phyloP scores from a whole-genome alignment of 306 rosid species.

The Cicer bijugum region DNA sequence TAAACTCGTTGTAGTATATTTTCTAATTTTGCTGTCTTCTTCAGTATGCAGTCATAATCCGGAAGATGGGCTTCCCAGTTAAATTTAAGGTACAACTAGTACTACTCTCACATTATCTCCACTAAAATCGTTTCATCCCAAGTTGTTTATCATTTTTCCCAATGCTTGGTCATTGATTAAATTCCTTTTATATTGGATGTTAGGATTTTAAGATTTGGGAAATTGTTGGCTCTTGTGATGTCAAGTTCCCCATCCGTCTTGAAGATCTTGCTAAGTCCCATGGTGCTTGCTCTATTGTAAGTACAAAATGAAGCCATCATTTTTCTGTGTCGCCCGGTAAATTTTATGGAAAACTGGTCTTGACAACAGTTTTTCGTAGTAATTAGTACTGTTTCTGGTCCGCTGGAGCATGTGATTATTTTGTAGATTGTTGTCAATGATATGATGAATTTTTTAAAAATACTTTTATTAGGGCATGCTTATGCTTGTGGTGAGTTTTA shows the following conservation, averaged over 20 bases:
- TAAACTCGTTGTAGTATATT: slow-evolving; percentile 7
- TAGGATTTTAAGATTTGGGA: slow-evolving; percentile 82
- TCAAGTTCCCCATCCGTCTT: slow-evolving; percentile 84
- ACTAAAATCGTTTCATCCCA: slow-evolving; percentile 11
- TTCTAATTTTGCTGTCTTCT: slow-evolving; percentile 41
- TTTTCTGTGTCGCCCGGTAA: slow-evolving; percentile 5
- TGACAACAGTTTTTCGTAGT: neutral
- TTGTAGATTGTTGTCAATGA: neutral
- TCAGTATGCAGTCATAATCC: slow-evolving; percentile 90
- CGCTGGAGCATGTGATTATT: neutral
- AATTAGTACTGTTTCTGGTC: neutral
- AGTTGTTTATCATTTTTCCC: slow-evolving; percentile 11
- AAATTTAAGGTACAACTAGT: slow-evolving; percentile 67
- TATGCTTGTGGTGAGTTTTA: slow-evolving; percentile 2
- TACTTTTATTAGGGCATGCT: neutral
- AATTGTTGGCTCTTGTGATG: slow-evolving; percentile 86
- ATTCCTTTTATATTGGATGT: slow-evolving; percentile 30
- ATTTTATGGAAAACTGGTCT: neutral
- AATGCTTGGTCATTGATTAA: slow-evolving; percentile 7
- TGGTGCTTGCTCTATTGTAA: slow-evolving; percentile 80
- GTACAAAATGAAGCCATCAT: slow-evolving; percentile 36
- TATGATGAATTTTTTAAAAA: neutral
- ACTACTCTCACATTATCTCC: neutral
- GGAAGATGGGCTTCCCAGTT: slow-evolving; percentile 78
- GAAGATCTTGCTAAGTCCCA: slow-evolving; percentile 84